Conservation (phyloP, 2,329 filamentous ascomycete genomes). For the Cercospora sp. region DNA sequence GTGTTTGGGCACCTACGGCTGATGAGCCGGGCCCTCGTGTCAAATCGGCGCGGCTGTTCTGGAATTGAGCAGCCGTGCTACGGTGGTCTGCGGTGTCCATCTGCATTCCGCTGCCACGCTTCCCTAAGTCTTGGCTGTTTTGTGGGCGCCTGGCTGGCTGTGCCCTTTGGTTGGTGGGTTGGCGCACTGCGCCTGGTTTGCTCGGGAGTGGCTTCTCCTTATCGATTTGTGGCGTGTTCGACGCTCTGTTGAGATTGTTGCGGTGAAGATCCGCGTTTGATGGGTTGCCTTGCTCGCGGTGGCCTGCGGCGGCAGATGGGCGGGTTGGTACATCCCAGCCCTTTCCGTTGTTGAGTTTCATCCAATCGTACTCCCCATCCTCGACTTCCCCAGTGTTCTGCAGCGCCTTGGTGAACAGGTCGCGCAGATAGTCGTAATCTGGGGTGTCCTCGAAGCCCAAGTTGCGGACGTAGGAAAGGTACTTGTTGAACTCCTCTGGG, state of each 20-base stretch:
- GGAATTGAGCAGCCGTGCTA: conserved; percentile 94
- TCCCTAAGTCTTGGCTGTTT: conserved; percentile 47
- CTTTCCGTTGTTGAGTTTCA: conserved; percentile 93
- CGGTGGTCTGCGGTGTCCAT: conserved; percentile 71
- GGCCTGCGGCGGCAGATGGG: conserved; percentile 69
- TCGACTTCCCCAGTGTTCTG: conserved; percentile 94
- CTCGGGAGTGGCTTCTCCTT: conserved; percentile 44
- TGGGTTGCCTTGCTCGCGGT: conserved; percentile 72
- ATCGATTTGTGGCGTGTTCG: conserved; percentile 51
- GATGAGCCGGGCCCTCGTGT: conserved; percentile 26
- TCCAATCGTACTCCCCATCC: conserved; percentile 99
- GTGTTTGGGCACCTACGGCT: conserved; percentile 16
- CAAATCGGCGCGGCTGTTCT: conserved; percentile 75
- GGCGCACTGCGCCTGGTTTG: conserved; percentile 62
- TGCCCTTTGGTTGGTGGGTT: conserved; percentile 70
- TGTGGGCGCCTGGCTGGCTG: conserved; percentile 36
- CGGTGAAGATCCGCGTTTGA: conserved; percentile 79
- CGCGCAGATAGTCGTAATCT: conserved; percentile 95
- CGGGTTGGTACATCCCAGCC: conserved; percentile 82
- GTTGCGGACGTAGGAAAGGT: conserved; percentile 94
- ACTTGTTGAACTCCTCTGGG: conserved; percentile 97
- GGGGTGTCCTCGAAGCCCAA: conserved; percentile 97
- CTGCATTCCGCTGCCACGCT: conserved; percentile 78
- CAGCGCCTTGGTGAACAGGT: conserved; percentile 92
- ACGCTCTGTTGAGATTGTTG: conserved; percentile 58